These are phyloP conservation scores for Fusarium tupiense DNA, from an alignment of 2,329 filamentous ascomycete species.

Conservation along the genomic window DNA sequence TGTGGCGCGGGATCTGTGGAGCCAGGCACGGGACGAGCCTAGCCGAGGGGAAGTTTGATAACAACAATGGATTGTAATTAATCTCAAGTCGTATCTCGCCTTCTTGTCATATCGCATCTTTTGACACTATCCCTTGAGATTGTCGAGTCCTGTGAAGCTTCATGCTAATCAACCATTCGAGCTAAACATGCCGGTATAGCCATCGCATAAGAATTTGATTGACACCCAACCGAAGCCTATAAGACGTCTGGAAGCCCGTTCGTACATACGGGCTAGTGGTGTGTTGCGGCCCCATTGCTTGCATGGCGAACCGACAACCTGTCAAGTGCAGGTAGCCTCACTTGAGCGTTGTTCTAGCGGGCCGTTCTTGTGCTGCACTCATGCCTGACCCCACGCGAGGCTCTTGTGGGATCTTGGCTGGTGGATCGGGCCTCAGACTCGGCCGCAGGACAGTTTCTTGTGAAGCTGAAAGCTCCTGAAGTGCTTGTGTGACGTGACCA, in stretches of 20 bases:
- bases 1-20: conserved; percentile 37
- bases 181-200: conserved; percentile 20
- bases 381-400: conserved; percentile 44
- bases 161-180: neutral
- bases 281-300: conserved; percentile 42
- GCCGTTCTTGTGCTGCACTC: conserved; percentile 39
- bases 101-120: neutral
- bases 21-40: conserved; percentile 42
- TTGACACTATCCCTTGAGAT: neutral
- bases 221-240: conserved; percentile 19
- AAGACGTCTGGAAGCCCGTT: conserved; percentile 28
- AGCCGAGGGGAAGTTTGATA: conserved; percentile 19
- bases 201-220: conserved; percentile 6
- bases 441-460: conserved; percentile 27
- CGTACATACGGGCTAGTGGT: conserved; percentile 23
- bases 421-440: conserved; percentile 30
- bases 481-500: conserved; percentile 29
- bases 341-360: conserved; percentile 22
- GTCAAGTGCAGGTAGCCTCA: conserved; percentile 42
- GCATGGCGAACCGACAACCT: conserved; percentile 44
- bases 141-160: neutral
- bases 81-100: neutral
- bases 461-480: conserved; percentile 18
- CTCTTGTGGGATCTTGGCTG: conserved; percentile 27
- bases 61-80: neutral